Conservation (phyloP, 2,329 filamentous ascomycete genomes). For the Diplodia seriata region DNA sequence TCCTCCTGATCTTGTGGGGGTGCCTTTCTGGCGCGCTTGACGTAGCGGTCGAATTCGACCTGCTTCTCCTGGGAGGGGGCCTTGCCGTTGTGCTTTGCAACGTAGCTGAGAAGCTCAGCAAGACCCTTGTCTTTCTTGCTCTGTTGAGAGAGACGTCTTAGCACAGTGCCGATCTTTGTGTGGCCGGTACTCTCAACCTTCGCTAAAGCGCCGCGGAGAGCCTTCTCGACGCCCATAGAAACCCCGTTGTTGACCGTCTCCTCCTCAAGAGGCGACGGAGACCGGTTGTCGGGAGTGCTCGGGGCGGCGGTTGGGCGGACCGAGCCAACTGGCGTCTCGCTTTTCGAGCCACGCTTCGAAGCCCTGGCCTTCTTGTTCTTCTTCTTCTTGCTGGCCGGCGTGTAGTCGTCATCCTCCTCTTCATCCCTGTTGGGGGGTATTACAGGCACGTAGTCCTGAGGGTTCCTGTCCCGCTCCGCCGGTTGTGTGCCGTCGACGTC, state of each 20-base stretch:
- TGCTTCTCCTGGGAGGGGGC: conserved; percentile 49
- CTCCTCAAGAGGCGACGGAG: not conserved
- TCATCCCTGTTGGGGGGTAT: conserved; percentile 49
- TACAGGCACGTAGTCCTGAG: conserved; percentile 45
- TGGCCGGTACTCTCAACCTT: conserved; percentile 22
- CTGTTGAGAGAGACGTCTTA: conserved; percentile 47
- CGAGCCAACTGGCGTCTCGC: conserved; percentile 28
- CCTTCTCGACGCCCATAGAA: conserved; percentile 21
- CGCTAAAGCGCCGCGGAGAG: conserved; percentile 24
- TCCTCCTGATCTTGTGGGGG: conserved; percentile 9
- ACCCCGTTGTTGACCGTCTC: conserved; percentile 13
- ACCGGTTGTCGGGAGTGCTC: conserved; percentile 26
- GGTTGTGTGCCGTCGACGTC: conserved; percentile 50
- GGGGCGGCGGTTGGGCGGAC: conserved; percentile 14
- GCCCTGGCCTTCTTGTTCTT: conserved; percentile 33
- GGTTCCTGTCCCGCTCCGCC: conserved; percentile 30
- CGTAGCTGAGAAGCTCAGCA: conserved; percentile 50
- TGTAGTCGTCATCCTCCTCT: conserved; percentile 57
- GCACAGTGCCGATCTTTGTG: conserved; percentile 29
- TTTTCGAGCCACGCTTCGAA: conserved; percentile 22
- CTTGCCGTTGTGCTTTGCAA: conserved; percentile 49
- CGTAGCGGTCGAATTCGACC: conserved; percentile 50
- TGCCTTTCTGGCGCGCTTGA: conserved; percentile 40
- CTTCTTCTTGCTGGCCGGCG: conserved; percentile 47
- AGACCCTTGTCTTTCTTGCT: conserved; percentile 48